phyloP scores from a whole-genome alignment of 2,329 filamentous ascomycete genomes.

The Leptographium radiaticola region DNA sequence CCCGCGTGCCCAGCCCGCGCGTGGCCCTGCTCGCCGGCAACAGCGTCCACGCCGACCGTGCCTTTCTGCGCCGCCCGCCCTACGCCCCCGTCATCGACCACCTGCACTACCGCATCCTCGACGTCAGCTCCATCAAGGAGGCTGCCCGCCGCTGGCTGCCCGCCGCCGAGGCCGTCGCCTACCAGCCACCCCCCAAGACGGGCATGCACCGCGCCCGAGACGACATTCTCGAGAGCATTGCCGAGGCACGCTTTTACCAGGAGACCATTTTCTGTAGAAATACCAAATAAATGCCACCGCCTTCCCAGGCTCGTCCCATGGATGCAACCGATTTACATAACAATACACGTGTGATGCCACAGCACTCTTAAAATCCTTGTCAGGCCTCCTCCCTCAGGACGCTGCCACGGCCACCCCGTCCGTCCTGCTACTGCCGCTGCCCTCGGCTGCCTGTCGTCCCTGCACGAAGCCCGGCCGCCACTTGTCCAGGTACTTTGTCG shows the following conservation, averaged over 20 bases:
- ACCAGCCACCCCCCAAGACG: slow-evolving; percentile 33
- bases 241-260: slow-evolving; percentile 75
- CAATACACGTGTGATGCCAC: no score
- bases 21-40: slow-evolving; percentile 76
- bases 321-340: no score
- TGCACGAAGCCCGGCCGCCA: slow-evolving; percentile 44
- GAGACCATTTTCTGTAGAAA: slow-evolving; percentile 44
- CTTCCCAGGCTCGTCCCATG: not conserved
- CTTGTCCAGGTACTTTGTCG: slow-evolving; percentile 47
- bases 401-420: not conserved
- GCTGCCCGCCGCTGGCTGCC: slow-evolving; percentile 70
- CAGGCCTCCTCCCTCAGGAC: not conserved
- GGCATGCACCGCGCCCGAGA: slow-evolving; percentile 69
- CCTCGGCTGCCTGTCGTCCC: slow-evolving; percentile 12
- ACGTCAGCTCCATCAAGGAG: slow-evolving; percentile 89
- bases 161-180: not conserved
- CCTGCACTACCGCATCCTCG: slow-evolving; percentile 80
- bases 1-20: slow-evolving; percentile 51
- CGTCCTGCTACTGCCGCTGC: not conserved
- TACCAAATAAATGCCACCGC: no score
- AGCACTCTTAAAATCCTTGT: not conserved
- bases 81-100: slow-evolving; percentile 63
- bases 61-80: slow-evolving; percentile 63
- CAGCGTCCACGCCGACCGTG: slow-evolving; percentile 79
- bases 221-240: slow-evolving; percentile 92